Conservation (phyloP, 176 grass and related monocot species). For the Hordeum vulgare region DNA sequence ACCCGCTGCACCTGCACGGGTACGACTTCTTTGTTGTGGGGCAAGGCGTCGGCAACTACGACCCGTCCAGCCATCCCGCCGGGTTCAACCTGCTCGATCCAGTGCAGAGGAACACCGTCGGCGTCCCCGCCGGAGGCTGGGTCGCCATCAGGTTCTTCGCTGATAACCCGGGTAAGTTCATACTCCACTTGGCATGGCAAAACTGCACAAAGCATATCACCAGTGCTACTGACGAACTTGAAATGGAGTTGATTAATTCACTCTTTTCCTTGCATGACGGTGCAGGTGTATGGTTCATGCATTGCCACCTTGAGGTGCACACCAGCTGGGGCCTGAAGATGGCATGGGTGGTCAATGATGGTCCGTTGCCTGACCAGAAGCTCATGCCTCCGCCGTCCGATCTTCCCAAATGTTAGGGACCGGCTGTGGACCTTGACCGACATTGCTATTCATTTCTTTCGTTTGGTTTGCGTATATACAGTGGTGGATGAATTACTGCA, state of each 20-base stretch:
- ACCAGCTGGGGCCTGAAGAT: constrained; percentile 73
- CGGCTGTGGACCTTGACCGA: not conserved
- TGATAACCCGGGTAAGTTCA: constrained; percentile 57
- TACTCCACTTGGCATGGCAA: not conserved
- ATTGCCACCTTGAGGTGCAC: constrained; percentile 70
- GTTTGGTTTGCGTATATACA: not conserved
- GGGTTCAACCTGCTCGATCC: constrained; percentile 64
- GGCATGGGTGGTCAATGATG: constrained; percentile 70
- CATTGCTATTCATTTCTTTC: not conserved
- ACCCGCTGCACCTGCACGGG: constrained; percentile 70
- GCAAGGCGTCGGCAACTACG: constrained; percentile 55
- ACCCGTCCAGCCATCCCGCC: constrained; percentile 22
- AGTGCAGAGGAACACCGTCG: constrained; percentile 59
- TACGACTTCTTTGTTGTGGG: constrained; percentile 71
- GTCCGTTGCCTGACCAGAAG: constrained; percentile 49
- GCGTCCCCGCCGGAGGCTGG: constrained; percentile 59
- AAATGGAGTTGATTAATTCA: not conserved
- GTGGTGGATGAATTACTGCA: not conserved
- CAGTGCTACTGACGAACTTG: not conserved
- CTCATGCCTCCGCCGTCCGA: constrained; percentile 54
- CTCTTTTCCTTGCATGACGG: not conserved
- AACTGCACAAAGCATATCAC: not conserved
- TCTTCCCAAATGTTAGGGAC: constrained; percentile 46
- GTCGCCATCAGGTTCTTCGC: constrained; percentile 72
- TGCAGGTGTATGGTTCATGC: constrained; percentile 74